phyloP scores from a whole-genome alignment of 2,329 filamentous ascomycete species.

The Penicillium sp. region DNA sequence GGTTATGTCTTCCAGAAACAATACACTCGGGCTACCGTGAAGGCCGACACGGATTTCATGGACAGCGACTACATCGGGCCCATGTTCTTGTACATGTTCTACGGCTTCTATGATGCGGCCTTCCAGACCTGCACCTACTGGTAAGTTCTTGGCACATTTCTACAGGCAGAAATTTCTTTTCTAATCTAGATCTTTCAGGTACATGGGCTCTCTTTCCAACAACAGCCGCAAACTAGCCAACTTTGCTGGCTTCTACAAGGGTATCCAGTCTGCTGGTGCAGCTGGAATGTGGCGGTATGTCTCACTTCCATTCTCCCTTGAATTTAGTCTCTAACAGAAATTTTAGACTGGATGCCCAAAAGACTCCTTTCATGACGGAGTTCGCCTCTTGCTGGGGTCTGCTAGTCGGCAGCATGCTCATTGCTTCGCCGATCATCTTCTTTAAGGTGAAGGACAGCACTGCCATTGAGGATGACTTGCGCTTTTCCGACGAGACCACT shows the following conservation, averaged over 20 bases:
- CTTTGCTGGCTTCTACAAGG: slow-evolving; percentile 87
- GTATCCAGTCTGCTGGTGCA: slow-evolving; percentile 82
- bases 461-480: slow-evolving; percentile 76
- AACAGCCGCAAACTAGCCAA: slow-evolving; percentile 90
- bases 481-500: slow-evolving; percentile 79
- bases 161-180: not conserved
- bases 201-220: slow-evolving; percentile 92
- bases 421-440: slow-evolving; percentile 78
- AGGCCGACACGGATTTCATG: slow-evolving; percentile 61
- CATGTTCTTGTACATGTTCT: slow-evolving; percentile 89
- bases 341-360: slow-evolving; percentile 63
- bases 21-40: slow-evolving; percentile 53
- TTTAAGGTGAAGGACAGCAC: slow-evolving; percentile 79
- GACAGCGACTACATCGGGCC: slow-evolving; percentile 69
- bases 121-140: slow-evolving; percentile 94
- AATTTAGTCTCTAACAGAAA: slow-evolving; percentile 7
- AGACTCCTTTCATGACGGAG: slow-evolving; percentile 67
- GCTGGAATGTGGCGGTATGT: slow-evolving; percentile 56
- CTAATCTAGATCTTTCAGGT: slow-evolving; percentile 50
- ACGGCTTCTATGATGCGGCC: slow-evolving; percentile 82
- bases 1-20: slow-evolving; percentile 74
- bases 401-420: slow-evolving; percentile 68
- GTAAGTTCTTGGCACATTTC: slow-evolving; percentile 43
- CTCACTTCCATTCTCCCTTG: not conserved
- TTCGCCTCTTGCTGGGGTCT: slow-evolving; percentile 78